Conservation (phyloP, 2,329 filamentous ascomycete species). For the Cladophialophora psammophila region DNA sequence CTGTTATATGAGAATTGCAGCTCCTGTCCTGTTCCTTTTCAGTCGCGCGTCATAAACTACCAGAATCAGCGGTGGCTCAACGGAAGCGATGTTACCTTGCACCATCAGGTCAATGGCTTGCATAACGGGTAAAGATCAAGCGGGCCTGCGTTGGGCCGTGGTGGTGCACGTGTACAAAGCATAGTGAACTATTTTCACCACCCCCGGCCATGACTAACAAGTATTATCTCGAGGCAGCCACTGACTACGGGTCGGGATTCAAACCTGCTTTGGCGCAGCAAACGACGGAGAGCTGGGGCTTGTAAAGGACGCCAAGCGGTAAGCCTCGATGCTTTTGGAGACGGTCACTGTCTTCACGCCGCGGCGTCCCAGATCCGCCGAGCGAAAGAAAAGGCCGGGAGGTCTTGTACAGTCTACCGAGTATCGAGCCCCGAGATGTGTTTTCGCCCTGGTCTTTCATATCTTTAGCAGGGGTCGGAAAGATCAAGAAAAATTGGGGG, state of each 20-base stretch:
- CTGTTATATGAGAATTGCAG: slow-evolving; percentile 22
- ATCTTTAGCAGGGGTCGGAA: neutral
- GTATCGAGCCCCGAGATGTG: neutral
- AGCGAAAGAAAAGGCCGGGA: neutral
- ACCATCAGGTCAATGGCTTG: slow-evolving; percentile 16
- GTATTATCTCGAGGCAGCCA: slow-evolving; percentile 16
- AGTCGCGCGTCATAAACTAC: slow-evolving; percentile 12
- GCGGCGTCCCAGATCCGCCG: neutral
- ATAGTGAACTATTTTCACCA: slow-evolving; percentile 16
- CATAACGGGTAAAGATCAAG: slow-evolving; percentile 4
- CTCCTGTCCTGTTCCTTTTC: slow-evolving; percentile 19
- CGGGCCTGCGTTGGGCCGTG: slow-evolving; percentile 12
- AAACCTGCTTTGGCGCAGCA: slow-evolving; percentile 2
- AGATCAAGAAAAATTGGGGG: neutral
- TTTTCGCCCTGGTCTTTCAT: neutral
- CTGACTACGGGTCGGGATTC: slow-evolving; percentile 3
- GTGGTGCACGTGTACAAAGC: slow-evolving; percentile 15
- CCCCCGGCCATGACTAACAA: neutral
- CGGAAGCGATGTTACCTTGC: slow-evolving; percentile 17
- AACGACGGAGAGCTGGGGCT: slow-evolving; percentile 5
- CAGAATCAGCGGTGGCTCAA: slow-evolving; percentile 8
- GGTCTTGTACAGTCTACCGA: neutral
- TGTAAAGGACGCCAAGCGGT: slow-evolving; percentile 10
- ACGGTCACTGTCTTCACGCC: slow-evolving; percentile 1
- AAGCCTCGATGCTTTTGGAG: slow-evolving; percentile 6